Conservation (phyloP, 768 basidiomycete species). For the Phaeotremella fagi region DNA sequence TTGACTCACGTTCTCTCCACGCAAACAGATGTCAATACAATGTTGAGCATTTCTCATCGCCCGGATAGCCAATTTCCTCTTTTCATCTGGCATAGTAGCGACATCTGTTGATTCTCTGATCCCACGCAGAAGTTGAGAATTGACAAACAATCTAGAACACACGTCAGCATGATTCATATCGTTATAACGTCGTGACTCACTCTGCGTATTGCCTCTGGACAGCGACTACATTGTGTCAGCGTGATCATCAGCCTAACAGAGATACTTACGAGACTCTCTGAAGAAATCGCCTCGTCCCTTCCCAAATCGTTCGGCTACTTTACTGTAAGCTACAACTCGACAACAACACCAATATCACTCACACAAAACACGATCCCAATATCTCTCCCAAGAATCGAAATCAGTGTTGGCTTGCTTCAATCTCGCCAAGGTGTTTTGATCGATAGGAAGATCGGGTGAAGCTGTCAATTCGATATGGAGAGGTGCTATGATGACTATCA, state of each 20-base stretch:
- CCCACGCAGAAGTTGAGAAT: conserved; percentile 45
- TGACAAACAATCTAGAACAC: conserved; percentile 48
- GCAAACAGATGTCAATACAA: conserved; percentile 78
- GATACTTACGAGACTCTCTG: conserved; percentile 60
- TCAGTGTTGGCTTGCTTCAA: conserved; percentile 69
- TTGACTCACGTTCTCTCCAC: conserved; percentile 47
- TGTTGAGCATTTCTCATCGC: conserved; percentile 78
- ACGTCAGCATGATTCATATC: conserved; percentile 75
- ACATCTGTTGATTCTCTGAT: conserved; percentile 84
- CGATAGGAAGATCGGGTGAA: conserved; percentile 63
- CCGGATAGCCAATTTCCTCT: conserved; percentile 71
- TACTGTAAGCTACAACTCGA: conserved; percentile 18
- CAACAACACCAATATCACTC: conserved; percentile 58
- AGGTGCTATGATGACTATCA: conserved; percentile 53
- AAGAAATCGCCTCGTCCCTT: conserved; percentile 65
- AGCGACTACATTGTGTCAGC: conserved; percentile 49
- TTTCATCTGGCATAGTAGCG: conserved; percentile 70
- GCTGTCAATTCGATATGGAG: conserved; percentile 78
- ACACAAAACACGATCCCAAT: conserved; percentile 47
- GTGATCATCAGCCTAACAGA: background rate
- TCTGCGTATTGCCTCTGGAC: conserved; percentile 61
- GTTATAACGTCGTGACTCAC: conserved; percentile 62
- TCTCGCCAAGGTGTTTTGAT: conserved; percentile 65
- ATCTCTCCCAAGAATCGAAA: conserved; percentile 69
- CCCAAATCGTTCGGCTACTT: conserved; percentile 57